A percentile compares a stretch with the other conserved stretches of the same genome.
Evolutionary conservation across 176 grass and related monocot species (phyloP).

Genomic region (Oropetium thomaeum): DNA sequence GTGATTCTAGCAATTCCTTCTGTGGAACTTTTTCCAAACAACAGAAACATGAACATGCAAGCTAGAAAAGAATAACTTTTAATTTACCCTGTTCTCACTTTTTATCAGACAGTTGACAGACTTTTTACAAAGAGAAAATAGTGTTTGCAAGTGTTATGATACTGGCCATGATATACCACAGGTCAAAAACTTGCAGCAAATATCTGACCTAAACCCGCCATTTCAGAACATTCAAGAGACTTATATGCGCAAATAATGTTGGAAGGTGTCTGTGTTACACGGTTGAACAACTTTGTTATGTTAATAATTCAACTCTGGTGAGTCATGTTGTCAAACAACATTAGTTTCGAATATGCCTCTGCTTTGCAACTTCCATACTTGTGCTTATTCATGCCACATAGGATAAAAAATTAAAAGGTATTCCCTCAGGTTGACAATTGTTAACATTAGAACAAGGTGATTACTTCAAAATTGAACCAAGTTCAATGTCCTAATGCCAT

Average conservation of each 20-base stretch:
- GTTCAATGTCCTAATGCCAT: too few species aligned
- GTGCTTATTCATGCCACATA: conserved; percentile 3
- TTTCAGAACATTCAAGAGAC: not conserved
- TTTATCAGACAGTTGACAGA: not conserved
- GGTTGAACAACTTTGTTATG: too few species aligned
- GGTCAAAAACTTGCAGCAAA: not conserved
- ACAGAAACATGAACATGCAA: not conserved
- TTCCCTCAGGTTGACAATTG: too few species aligned
- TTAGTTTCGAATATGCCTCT: too few species aligned
- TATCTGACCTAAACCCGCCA: not conserved
- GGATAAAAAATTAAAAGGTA: conserved; percentile 6
- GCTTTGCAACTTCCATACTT: not conserved
- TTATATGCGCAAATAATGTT: conserved; percentile 1
- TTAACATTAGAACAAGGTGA: too few species aligned
- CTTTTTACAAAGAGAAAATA: not conserved
- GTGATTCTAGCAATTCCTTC: not conserved
- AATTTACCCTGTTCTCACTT: not conserved
- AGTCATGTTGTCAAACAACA: too few species aligned
- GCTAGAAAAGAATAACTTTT: not conserved
- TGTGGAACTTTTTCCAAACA: not conserved
- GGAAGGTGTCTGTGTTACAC: too few species aligned
- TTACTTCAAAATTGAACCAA: too few species aligned
- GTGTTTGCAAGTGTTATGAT: not conserved
- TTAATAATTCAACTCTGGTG: too few species aligned
- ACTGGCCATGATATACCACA: conserved; percentile 10